Conservation (phyloP, 192 early-diverging fungal species). For the Chytriomyces confervae region DNA sequence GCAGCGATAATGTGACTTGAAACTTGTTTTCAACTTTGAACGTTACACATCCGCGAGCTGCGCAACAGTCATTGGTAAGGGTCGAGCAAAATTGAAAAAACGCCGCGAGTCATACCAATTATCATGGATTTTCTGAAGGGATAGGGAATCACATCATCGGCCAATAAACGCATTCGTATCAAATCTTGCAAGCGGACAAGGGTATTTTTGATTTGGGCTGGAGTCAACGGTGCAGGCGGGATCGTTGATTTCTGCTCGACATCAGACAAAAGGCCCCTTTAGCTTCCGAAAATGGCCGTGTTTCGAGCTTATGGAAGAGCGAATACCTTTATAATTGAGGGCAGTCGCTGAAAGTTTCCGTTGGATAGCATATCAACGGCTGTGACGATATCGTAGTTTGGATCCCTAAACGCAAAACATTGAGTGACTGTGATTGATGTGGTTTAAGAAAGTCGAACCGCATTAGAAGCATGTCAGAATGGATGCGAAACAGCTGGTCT, state of each 20-base stretch:
- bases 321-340: conserved; percentile 70
- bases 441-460: conserved; percentile 19
- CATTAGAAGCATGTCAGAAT: conserved; percentile 47
- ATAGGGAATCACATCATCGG: conserved; percentile 72
- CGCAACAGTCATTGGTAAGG: conserved; percentile 1
- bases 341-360: conserved; percentile 81
- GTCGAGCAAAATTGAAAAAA: neutral
- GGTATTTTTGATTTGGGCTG: conserved; percentile 65
- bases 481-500: conserved; percentile 54
- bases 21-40: conserved; percentile 76
- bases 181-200: conserved; percentile 69
- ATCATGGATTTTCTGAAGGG: conserved; percentile 33
- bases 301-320: neutral
- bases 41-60: conserved; percentile 71
- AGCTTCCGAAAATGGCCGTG: too few relatives aligned
- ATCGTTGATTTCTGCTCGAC: conserved; percentile 43
- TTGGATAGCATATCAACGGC: conserved; percentile 86
- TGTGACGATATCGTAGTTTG: conserved; percentile 81
- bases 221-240: conserved; percentile 61
- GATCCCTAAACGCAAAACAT: conserved; percentile 54
- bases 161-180: conserved; percentile 74
- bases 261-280: neutral
- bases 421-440: too few relatives aligned
- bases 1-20: conserved; percentile 71
- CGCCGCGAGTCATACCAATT: conserved; percentile 47